Base-by-base conservation (phyloP, 139 green algal genomes). In the Tetratostichococcus sp. region DNA sequence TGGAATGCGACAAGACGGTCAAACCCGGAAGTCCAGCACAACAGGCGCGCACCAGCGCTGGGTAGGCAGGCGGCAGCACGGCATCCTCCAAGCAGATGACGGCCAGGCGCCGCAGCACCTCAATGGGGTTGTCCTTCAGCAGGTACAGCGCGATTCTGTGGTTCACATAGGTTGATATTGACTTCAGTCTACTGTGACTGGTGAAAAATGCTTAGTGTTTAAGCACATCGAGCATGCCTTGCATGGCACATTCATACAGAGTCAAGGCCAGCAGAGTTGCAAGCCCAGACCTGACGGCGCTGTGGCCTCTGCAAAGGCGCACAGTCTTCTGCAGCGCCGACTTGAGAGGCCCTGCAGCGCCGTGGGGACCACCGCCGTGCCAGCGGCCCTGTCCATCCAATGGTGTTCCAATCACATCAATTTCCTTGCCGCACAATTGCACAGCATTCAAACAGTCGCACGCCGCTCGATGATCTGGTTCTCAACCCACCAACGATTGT, bases 21-120 rank as follows among this genome's bases (percentile, higher is more conserved):
- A 28, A 26, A 4, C 26, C 50, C 19, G 50, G 26, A 25, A 4
- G 50, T 62, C 50, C 50, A 26, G 19, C n/a, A n/a, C n/a, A n/a
- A n/a, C n/a, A n/a, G n/a, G n/a, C n/a, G 50, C 50, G 2, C 50
- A 62, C 50, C 50, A 62, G 50, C 17, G 50, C 50, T 2, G 85
- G 87, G 69, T 89, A 75, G 30, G 68, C 69, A 1, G 85, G 85
- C 74, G 89, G 87, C 73, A 91, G 79, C 16, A 88, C 35, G 0
- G 79, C 74, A 74, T 91, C 87, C 78, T 91, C 86, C 34, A 91
- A 21, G 35, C 80, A 89, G 34, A 91, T 83, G 42, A 91, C 71
- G 65, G 75, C 72, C 25, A 84, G 68, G 26, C 87, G 83, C 22
- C 87, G 68, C 57, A 89, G 69, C n/a, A 87, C 68, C 71, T 87